Conservation (phyloP, 305 asterid genomes). For the Solanum hybrid region DNA sequence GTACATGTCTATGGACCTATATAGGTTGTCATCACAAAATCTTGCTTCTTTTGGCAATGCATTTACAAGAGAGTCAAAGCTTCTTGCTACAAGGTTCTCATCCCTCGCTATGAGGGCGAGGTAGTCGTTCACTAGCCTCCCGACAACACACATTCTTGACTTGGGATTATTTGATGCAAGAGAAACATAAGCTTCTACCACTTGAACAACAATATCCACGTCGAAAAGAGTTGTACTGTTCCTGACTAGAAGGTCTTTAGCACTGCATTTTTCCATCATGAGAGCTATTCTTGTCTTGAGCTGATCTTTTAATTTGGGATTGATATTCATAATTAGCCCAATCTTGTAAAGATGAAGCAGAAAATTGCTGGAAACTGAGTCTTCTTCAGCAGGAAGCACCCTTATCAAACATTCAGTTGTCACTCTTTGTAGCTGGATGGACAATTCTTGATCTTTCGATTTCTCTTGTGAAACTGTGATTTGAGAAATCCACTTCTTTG, state of each 20-base stretch:
- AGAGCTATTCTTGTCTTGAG: conserved; percentile 17
- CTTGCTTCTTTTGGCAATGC: conserved; percentile 21
- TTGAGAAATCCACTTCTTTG: conserved; percentile 23
- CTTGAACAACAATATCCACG: conserved; percentile 16
- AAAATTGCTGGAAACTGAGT: conserved; percentile 25
- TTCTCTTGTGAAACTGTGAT: conserved; percentile 2
- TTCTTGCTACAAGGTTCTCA: conserved; percentile 12
- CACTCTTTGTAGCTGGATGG: conserved; percentile 14
- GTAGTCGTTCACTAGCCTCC: conserved; percentile 24
- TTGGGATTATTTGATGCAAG: conserved; percentile 6
- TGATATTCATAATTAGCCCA: conserved; percentile 13
- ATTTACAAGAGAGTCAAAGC: conserved; percentile 16
- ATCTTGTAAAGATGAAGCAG: conserved; percentile 24
- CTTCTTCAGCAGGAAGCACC: conserved; percentile 18
- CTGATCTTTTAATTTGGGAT: conserved; percentile 7
- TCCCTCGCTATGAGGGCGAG: conserved; percentile 15
- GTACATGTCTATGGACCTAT: conserved; percentile 20
- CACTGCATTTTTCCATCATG: conserved; percentile 12
- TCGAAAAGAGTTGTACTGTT: conserved; percentile 15
- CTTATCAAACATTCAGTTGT: conserved; percentile 20
- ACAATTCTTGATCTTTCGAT: conserved; percentile 3
- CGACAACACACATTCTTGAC: conserved; percentile 6
- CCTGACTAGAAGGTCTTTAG: conserved; percentile 20
- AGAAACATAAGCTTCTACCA: conserved; percentile 19
- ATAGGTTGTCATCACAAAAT: conserved; percentile 20